Evolutionary conservation across 2,329 filamentous ascomycete genomes (phyloP).

Genomic region (Paraconiothyrium brasiliense): DNA sequence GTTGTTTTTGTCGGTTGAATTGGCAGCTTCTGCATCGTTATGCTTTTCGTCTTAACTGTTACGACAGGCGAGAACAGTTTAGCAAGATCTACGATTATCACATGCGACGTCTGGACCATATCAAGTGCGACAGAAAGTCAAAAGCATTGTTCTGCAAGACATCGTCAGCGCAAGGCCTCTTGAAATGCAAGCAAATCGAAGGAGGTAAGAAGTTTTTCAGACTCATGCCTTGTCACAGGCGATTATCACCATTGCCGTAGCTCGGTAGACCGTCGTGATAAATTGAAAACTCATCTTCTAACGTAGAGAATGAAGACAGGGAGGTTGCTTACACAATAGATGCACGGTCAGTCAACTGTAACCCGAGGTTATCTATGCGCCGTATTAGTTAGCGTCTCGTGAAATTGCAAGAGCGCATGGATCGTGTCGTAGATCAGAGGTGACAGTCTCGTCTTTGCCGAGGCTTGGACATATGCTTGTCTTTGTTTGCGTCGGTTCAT

Average conservation of each 20-base stretch:
- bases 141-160: neutral
- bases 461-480: slow-evolving; percentile 99
- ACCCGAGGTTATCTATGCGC: slow-evolving; percentile 20
- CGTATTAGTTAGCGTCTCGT: slow-evolving; percentile 35
- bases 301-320: slow-evolving; percentile 19
- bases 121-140: neutral
- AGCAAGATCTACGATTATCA: neutral
- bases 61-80: neutral
- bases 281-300: slow-evolving; percentile 53
- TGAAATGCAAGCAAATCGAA: slow-evolving; percentile 1
- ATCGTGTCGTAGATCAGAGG: slow-evolving; percentile 38
- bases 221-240: slow-evolving; percentile 76
- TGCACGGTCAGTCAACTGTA: neutral
- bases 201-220: slow-evolving; percentile 34
- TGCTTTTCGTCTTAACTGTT: neutral
- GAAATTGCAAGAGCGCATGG: slow-evolving; percentile 27
- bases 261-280: slow-evolving; percentile 92
- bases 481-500: slow-evolving; percentile 82
- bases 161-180: neutral
- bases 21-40: neutral
- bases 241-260: slow-evolving; percentile 79
- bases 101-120: neutral
- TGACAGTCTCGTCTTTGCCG: slow-evolving; percentile 59
- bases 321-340: slow-evolving; percentile 23
- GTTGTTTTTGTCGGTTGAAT: slow-evolving; percentile 18